phyloP scores from a whole-genome alignment of 352 stramenopile species.

The Globisporangium recalcitrans region DNA sequence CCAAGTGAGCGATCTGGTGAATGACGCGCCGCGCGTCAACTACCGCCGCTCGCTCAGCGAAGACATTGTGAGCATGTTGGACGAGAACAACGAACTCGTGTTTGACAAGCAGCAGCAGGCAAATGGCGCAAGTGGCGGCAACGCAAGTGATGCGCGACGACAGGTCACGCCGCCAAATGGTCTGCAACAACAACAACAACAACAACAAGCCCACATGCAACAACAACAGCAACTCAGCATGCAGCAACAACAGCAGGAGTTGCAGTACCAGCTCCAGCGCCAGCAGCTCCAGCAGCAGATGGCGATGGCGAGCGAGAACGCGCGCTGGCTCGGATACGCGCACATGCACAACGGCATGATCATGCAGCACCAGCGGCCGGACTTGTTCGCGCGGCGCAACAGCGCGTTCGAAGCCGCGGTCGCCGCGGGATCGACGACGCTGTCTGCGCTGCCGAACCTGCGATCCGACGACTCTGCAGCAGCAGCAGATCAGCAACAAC shows the following conservation, averaged over 20 bases:
- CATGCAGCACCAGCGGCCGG: conserved; percentile 16
- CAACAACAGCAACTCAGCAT: conserved; percentile 20
- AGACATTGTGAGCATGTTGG: conserved; percentile 72
- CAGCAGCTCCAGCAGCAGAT: conserved; percentile 21
- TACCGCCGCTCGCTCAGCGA: conserved; percentile 65
- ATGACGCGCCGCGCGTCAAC: conserved; percentile 25
- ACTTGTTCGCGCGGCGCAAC: conserved; percentile 18
- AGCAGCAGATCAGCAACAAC: conserved; percentile 6
- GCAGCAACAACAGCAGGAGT: conserved; percentile 17
- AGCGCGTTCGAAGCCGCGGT: conserved; percentile 26
- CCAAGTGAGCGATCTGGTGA: conserved; percentile 11
- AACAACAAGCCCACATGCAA: conserved; percentile 11
- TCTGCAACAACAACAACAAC: not conserved
- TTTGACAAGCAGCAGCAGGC: conserved; percentile 25
- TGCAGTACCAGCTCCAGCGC: conserved; percentile 17
- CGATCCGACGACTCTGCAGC: not conserved
- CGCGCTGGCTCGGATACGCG: conserved; percentile 11
- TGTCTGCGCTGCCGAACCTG: conserved; percentile 31
- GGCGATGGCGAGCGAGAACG: conserved; percentile 14
- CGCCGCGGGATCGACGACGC: conserved; percentile 29
- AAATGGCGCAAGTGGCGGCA: conserved; percentile 9
- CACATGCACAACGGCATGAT: conserved; percentile 7
- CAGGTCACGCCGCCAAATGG: conserved; percentile 16
- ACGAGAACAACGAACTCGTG: conserved; percentile 42
- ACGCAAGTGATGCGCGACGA: conserved; percentile 6